Base-by-base conservation (phyloP, 2,329 filamentous ascomycete species). In the Didymella exigua region DNA sequence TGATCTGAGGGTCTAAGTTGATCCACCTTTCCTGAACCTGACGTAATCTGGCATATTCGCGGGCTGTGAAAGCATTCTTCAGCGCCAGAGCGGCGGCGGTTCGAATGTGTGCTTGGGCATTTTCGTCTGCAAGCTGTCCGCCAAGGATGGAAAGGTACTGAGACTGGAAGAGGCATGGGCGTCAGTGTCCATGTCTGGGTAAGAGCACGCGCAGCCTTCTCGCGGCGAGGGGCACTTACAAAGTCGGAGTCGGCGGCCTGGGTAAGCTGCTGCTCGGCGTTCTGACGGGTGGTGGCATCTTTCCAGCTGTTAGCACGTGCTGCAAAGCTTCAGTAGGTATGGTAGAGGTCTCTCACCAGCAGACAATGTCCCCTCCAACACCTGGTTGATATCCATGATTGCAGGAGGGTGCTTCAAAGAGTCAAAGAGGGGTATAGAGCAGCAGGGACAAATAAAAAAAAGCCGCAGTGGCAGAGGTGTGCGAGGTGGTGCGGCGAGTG, bases 31-130 rank as follows among this genome's bases (percentile, higher is more conserved):
- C 84, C 80, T 98, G 95, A 54, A 98, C 86, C 75, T 96, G 90
- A 73, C 90, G 89, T 79, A 96, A 87, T 73, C 92, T 89, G 71
- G 86, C 81, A 72, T 88, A 88, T 78, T 99, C 95, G 82, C 95
- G 89, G 72, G 93, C 90, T 73, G 91, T 91, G 81, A 99, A 98
- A 71, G 95, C 90, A 84, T 99, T 99, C 82, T 99, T 99, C 73
- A 99, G 83, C 67, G 95, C 93, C 69, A 99, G 86, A 86, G 93
- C 95, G 69, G 95, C 95, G 67, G 95, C 93, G 67, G 91, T 89
- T 83, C 95, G 89, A 74, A 97, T 95, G 74, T 91, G 86, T 63
- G 89, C 85, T 73, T 90, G 84, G 65, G 89, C 88, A 67, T 86
- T 84, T 73, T 98, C 93, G 79, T 97, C 96, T 56, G 93, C 92